Evolutionary conservation across 352 stramenopile species (phyloP), one percentile per base, ranked within the genome.

Genomic region (Phytopythium boreale): DNA sequence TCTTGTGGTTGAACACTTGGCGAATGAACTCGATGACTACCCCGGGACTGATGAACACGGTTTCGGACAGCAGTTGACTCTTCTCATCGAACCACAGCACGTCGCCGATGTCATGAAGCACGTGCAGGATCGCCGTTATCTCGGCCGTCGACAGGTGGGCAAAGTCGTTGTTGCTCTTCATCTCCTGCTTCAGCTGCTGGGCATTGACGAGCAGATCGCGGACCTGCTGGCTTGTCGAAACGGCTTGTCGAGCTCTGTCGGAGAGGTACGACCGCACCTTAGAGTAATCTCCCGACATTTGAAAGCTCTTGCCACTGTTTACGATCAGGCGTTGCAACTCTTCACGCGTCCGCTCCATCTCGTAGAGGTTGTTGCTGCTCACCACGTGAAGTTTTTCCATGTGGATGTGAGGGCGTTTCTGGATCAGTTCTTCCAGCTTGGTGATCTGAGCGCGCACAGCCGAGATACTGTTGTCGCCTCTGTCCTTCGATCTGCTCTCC

Each of bases 11-110:
- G 37, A 74, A 12, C 4, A 74, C 56, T 9, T 74, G 36, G 2
- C 59, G 49, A 2, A 74, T 39, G 19, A 70, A 26, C 12, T 74
- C 59, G 9, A 74, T 56, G 52, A 74, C 60, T n/a, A 71, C 20
- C 0, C 19, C 55, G 11, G 55, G 64, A 43, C 64, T 57, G 8
- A 71, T 26, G 44, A 71, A 66, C 9, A 74, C 34, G 0, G 36
- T 20, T 1, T 67, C 2, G 2, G 37, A 1, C 0, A 59, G 27
- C 9, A 43, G 26, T 0, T 29, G 24, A 15, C 14, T 39, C 6
- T 41, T 19, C n/a, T 62, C 34, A 31, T 74, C 51, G 14, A 67
- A 74, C 67, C 63, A 74, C 20, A 68, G 34, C 5, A 74, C n/a
- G 26, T 74, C 59, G 0, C 67, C 63, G 3, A 74, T 14, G 14